A percentile compares a stretch with the other conserved stretches of the same genome.
Conservation (phyloP, 148 eudicot species). For the Pouteria glomerata region DNA sequence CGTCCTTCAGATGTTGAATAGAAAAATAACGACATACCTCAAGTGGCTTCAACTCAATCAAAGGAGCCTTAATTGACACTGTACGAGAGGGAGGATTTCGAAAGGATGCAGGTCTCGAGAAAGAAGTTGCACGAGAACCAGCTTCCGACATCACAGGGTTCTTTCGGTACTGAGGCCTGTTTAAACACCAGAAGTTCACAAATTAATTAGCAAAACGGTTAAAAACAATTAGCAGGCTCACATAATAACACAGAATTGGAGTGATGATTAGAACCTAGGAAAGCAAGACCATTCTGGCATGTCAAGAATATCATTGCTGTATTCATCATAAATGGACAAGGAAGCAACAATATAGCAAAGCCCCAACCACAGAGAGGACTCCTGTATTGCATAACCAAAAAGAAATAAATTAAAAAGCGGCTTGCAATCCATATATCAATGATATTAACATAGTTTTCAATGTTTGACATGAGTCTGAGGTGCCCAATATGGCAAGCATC, state of each 20-base stretch:
- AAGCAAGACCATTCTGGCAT: conserved; percentile 92
- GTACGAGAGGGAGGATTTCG: conserved; percentile 45
- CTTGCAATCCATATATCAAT: background rate
- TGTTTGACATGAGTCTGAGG: background rate
- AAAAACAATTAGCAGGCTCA: background rate
- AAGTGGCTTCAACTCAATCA: conserved; percentile 70
- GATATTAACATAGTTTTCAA: background rate
- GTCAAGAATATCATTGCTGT: conserved; percentile 87
- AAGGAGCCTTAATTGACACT: conserved; percentile 39
- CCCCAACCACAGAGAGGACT: conserved; percentile 77
- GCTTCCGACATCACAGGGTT: conserved; percentile 23
- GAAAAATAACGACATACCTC: conserved; percentile 42
- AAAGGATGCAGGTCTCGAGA: conserved; percentile 52
- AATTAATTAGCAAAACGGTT: background rate
- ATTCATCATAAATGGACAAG: conserved; percentile 80
- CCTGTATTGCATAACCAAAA: conserved; percentile 39
- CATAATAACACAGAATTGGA: background rate
- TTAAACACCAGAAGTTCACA: conserved; percentile 1
- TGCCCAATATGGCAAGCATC: background rate
- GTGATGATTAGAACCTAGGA: conserved; percentile 50
- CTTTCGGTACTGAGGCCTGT: conserved; percentile 71
- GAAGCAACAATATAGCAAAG: conserved; percentile 67
- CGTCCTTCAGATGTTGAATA: background rate
- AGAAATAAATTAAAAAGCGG: background rate
- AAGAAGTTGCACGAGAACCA: conserved; percentile 37